Conservation (phyloP, 768 basidiomycete genomes). For the Gelatoporia subvermispora region DNA sequence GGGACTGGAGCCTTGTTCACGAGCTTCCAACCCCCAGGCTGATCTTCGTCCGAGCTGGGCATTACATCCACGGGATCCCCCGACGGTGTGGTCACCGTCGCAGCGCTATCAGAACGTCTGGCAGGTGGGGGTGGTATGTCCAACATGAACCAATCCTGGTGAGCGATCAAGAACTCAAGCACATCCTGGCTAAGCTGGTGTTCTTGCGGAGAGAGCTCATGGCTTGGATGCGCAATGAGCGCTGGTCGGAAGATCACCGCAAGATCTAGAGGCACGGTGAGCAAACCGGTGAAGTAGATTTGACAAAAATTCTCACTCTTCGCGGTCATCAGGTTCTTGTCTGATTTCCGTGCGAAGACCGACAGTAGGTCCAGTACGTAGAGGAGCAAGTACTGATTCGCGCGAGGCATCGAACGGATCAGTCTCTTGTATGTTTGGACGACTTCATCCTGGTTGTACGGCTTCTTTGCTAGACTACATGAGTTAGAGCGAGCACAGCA, state of each 20-base stretch:
- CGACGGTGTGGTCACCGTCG: conserved; percentile 9
- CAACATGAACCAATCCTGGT: conserved; percentile 93
- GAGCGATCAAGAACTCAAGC: conserved; percentile 92
- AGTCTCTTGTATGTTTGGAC: conserved; percentile 79
- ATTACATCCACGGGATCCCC: conserved; percentile 28
- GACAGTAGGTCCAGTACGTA: conserved; percentile 95
- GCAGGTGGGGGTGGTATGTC: conserved; percentile 72
- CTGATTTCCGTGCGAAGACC: conserved; percentile 87
- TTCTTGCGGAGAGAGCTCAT: conserved; percentile 82
- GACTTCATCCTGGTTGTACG: conserved; percentile 64
- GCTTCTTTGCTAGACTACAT: conserved; percentile 51
- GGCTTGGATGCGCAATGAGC: conserved; percentile 81
- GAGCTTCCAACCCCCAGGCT: conserved; percentile 52
- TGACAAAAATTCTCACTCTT: conserved; percentile 55
- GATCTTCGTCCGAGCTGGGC: conserved; percentile 33
- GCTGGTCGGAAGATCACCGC: conserved; percentile 98
- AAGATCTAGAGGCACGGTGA: conserved; percentile 55
- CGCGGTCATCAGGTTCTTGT: conserved; percentile 94
- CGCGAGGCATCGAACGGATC: conserved; percentile 78
- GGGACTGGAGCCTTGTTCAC: conserved; percentile 31
- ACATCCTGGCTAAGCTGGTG: conserved; percentile 87
- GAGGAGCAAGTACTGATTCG: conserved; percentile 93
- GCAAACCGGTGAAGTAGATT: background rate
- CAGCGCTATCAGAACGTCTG: conserved; percentile 9
- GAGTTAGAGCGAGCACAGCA: background rate